phyloP scores from a whole-genome alignment of 2,329 filamentous ascomycete species.

The Diaporthe sp. region DNA sequence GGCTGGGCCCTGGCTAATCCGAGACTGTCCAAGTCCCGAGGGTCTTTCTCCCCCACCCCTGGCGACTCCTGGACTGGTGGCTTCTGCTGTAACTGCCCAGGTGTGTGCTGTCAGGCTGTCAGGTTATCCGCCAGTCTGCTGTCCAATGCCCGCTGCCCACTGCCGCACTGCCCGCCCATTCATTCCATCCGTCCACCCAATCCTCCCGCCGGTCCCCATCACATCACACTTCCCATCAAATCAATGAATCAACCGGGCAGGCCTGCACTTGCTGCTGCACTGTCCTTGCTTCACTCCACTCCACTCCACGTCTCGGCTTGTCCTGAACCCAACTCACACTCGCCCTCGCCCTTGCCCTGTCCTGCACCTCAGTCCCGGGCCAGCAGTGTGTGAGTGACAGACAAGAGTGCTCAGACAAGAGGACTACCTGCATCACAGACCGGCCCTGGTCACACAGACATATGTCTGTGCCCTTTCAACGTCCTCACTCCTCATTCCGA shows the following conservation, averaged over 20 bases:
- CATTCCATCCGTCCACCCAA: conserved; percentile 17
- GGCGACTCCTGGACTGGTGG: conserved; percentile 12
- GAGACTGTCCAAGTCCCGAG: conserved; percentile 33
- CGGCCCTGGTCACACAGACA: conserved; percentile 30
- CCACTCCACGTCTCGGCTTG: conserved; percentile 32
- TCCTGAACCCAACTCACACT: background rate
- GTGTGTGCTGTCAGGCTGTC: conserved; percentile 29
- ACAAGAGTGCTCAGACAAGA: conserved; percentile 22
- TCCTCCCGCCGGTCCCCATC: conserved; percentile 15
- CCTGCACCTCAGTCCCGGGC: conserved; percentile 11
- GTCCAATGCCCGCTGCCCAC: background rate
- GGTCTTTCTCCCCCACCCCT: conserved; percentile 17
- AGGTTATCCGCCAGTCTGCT: conserved; percentile 17
- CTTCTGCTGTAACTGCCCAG: background rate
- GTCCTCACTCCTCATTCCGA: conserved; percentile 23
- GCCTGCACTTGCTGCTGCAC: conserved; percentile 24
- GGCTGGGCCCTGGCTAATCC: conserved; percentile 34
- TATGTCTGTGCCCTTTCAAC: conserved; percentile 37
- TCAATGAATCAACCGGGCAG: conserved; percentile 31
- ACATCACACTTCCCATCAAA: conserved; percentile 1
- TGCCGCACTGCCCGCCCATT: conserved; percentile 10
- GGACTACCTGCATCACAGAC: conserved; percentile 15
- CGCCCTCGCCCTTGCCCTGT: background rate
- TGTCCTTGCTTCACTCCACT: conserved; percentile 21
- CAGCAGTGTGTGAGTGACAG: conserved; percentile 8